A percentile compares a stretch with the other conserved stretches of the same genome.
phyloP scores from a whole-genome alignment of 2,329 filamentous ascomycete genomes.

The Torrubiella hemipterigena region DNA sequence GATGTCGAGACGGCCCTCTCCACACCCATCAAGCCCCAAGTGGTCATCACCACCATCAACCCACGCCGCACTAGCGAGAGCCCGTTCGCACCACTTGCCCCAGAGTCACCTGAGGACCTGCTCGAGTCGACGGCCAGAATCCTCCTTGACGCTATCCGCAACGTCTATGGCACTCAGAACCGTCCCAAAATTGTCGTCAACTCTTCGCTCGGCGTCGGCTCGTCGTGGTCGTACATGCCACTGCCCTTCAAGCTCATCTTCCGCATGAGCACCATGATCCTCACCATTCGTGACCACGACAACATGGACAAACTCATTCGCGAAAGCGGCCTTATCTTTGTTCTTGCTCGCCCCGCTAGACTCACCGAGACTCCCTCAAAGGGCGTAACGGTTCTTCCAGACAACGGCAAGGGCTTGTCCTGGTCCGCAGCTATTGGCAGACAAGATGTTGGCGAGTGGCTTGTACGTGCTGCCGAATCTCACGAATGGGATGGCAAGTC shows the following conservation, averaged over 20 bases:
- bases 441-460: constrained; percentile 30
- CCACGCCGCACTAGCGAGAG: constrained; percentile 30
- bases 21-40: constrained; percentile 14
- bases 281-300: constrained; percentile 34
- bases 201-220: constrained; percentile 35
- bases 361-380: constrained; percentile 24
- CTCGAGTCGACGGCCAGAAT: constrained; percentile 30
- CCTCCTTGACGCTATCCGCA: constrained; percentile 22
- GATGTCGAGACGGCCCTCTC: constrained; percentile 24
- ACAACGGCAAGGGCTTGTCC: constrained; percentile 27
- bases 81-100: constrained; percentile 28
- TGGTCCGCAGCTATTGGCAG: constrained; percentile 24
- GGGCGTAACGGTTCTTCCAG: constrained; percentile 25
- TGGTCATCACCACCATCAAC: constrained; percentile 36
- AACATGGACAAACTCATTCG: constrained; percentile 29
- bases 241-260: constrained; percentile 31
- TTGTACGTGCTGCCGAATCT: constrained; percentile 29
- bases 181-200: constrained; percentile 33
- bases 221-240: constrained; percentile 28
- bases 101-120: constrained; percentile 28
- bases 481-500: constrained; percentile 27
- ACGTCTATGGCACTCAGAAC: constrained; percentile 9
- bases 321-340: constrained; percentile 15
- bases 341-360: constrained; percentile 31
- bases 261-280: constrained; percentile 28